phyloP scores from a whole-genome alignment of 176 grass and related monocot species.

The maize (Zea mays) region DNA sequence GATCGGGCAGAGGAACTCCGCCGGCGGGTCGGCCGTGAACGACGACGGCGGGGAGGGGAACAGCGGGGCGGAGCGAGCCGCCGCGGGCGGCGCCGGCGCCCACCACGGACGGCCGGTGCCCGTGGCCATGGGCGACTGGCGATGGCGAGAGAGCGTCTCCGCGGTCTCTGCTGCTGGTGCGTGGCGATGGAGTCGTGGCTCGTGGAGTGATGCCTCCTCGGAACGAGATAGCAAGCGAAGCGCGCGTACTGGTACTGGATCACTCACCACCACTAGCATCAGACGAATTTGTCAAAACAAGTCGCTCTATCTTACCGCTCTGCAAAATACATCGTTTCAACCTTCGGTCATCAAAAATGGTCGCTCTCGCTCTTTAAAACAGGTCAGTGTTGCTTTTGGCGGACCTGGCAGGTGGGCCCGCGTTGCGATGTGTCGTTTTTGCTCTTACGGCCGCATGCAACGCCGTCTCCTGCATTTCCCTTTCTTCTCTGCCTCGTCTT shows the following conservation, averaged over 20 bases:
- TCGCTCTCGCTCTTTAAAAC: no score
- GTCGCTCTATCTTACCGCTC: no score
- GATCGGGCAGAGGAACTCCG: slow-evolving; percentile 89
- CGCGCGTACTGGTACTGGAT: neutral
- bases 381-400: no score
- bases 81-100: slow-evolving; percentile 33
- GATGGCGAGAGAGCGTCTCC: neutral
- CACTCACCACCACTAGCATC: no score
- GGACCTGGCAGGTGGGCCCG: no score
- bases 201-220: neutral
- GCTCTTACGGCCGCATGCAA: no score
- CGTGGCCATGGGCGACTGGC: slow-evolving; percentile 40
- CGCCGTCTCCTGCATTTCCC: no score
- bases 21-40: slow-evolving; percentile 58
- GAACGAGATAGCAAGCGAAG: neutral
- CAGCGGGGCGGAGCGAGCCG: neutral
- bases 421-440: no score
- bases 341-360: no score
- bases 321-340: no score
- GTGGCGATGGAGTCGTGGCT: neutral
- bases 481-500: no score
- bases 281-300: no score
- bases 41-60: slow-evolving; percentile 37
- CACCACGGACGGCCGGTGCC: slow-evolving; percentile 43
- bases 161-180: slow-evolving; percentile 1